Base-by-base conservation (phyloP, 345 rosid species). In the Viola odorata region DNA sequence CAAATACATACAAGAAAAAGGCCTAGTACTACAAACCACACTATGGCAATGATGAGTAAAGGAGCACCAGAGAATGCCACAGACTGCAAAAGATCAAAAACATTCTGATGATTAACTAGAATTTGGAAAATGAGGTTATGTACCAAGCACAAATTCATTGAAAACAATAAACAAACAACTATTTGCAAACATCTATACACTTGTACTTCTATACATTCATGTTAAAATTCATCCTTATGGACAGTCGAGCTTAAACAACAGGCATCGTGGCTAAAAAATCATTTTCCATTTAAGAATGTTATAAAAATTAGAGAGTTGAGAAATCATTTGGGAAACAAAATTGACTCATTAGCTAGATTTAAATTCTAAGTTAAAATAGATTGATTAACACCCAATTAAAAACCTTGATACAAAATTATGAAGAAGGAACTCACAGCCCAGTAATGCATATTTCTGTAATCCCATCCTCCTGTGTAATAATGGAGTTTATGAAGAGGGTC, bases 11-110 rank as follows among this genome's bases (percentile, higher is more conserved):
- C 8, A 6, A 84, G 63, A 69, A 70, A 67, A 11, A 81, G 62
- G 15, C 84, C 86, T 14, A 78, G 61, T 40, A 82, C 50, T 53
- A 70, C 41, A 63, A 81, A 80, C 89, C 89, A 84, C 4, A 62
- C 65, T 23, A 68, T 39, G 14, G 86, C 81, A 51, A 67, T 62
- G 44, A 59, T 66, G 42, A 75, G 69, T 54, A 82, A 78, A 37
- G 86, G 84, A 38, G 72, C 81, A 7, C 84, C 82, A 13, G 80
- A 73, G 62, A 62, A 80, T 42, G 73, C 76, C 38, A 84, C 83
- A 12, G 89, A 84, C 89, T 84, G 80, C 60, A 69, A 23, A 23
- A 23, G 1, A 23, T 23, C 32, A 23, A 23, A 23, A 23, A 23
- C 32, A 23, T 23, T 23, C 32, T 23, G 32, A n/a, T n/a, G n/a